Evolutionary conservation across 2,329 filamentous ascomycete genomes (phyloP), one percentile per base, ranked within the genome.

Genomic region (Nigrospora oryzae): DNA sequence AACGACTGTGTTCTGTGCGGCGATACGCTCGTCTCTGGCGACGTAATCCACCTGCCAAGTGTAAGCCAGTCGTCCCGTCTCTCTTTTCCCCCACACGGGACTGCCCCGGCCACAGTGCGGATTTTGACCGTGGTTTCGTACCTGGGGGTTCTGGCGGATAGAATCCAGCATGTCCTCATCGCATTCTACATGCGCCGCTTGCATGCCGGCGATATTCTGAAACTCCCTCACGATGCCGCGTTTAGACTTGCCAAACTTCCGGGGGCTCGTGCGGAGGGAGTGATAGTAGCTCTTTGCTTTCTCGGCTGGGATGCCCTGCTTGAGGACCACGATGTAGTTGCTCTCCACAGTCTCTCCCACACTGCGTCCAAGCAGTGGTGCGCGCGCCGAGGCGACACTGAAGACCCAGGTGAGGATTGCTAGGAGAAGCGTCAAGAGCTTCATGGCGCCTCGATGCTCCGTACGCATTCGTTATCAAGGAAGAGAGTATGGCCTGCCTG

Each of bases 301-400:
- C 13, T 40, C 32, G 11, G 43, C 11, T 8, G 47, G 41, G 11
- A 51, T 35, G 8, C 38, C 38, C 4, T 43, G 45, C 40, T 56
- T 55, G 49, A 59, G 49, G 35, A 56, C 52, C 33, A 57, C 55
- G 32, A 59, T 53, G 39, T 57, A 59, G 47, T 53, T 55, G 43
- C 57, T 44, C 4, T 44, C 43, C 33, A 58, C 50, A n/a, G 35
- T 16, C 37, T 53, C 38, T n/a, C 40, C 36, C 14, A 43, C 17
- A 17, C 51, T 48, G 28, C 47, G 50, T 16, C 48, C 47, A 6
- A 52, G 34, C 12, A 59, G 46, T 15, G 54, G 53, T 11, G 52
- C 23, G 23, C 23, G 7, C 23, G 23, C 23, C 10, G 23, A 10
- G 23, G 23, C 8, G 23, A 7, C 8, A 28, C 23, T 7, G 23